These are phyloP conservation scores for Hypericum androsaemum DNA, from an alignment of 345 rosid species.

Conservation along the genomic window DNA sequence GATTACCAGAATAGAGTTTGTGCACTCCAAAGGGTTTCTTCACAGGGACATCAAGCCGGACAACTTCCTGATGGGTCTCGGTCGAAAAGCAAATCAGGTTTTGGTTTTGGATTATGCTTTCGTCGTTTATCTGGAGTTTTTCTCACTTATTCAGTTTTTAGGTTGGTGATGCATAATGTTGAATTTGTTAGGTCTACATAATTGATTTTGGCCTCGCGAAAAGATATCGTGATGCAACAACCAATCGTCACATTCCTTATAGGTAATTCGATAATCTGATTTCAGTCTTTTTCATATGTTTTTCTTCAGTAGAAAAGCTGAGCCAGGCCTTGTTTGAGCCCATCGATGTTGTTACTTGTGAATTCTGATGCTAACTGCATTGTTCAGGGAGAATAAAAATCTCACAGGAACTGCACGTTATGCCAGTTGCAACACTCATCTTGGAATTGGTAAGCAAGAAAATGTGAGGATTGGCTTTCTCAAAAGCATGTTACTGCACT, in stretches of 20 bases:
- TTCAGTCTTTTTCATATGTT: too few species aligned
- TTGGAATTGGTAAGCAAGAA: conserved; percentile 71
- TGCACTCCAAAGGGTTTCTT: conserved; percentile 72
- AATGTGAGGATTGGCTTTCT: not conserved
- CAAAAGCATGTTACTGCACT: too few species aligned
- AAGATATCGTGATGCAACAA: conserved; percentile 67
- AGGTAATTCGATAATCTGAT: too few species aligned
- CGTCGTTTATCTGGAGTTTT: not conserved
- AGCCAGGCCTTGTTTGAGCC: too few species aligned
- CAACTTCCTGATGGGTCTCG: conserved; percentile 77
- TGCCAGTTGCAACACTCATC: conserved; percentile 98
- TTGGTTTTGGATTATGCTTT: not conserved
- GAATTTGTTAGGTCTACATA: conserved; percentile 48
- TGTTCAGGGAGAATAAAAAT: conserved; percentile 80
- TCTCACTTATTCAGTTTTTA: not conserved
- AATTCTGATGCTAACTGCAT: not conserved
- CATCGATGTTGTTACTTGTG: too few species aligned
- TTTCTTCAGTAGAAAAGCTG: too few species aligned
- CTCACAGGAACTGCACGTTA: conserved; percentile 95
- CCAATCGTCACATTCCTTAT: conserved; percentile 29
- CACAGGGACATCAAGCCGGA: conserved; percentile 82
- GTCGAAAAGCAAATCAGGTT: conserved; percentile 71
- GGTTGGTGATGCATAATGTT: not conserved
- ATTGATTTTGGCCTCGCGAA: conserved; percentile 94
- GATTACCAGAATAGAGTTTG: conserved; percentile 61